Evolutionary conservation across 2,329 filamentous ascomycete species (phyloP).

Genomic region (Sphaerulina vaccinii): DNA sequence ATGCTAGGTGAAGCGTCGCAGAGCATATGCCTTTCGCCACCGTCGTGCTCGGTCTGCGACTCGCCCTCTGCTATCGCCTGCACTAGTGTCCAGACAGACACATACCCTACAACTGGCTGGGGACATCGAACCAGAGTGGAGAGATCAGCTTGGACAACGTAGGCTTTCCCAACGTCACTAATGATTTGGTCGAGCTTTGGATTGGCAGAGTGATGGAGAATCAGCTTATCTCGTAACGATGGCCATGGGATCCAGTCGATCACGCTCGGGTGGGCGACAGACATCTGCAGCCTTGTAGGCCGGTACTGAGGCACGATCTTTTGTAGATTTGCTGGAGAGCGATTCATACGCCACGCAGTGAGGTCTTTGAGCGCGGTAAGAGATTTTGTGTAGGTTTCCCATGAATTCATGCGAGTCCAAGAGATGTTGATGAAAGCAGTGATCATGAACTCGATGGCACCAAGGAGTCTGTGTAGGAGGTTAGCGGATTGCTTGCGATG

Average conservation of each 20-base stretch:
- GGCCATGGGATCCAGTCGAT: constrained; percentile 7
- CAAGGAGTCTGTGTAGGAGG: too few species aligned
- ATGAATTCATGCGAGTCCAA: too few species aligned
- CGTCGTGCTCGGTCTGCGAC: not conserved
- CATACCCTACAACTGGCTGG: not conserved
- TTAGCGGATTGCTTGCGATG: too few species aligned
- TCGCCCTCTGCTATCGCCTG: not conserved
- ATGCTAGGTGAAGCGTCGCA: not conserved
- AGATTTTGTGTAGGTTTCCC: too few species aligned
- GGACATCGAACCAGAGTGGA: not conserved
- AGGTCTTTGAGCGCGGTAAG: too few species aligned
- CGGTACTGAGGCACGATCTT: too few species aligned
- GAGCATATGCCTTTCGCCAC: not conserved
- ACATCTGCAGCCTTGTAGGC: too few species aligned
- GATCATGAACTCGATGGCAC: too few species aligned
- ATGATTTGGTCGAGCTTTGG: constrained; percentile 1
- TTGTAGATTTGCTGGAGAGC: too few species aligned
- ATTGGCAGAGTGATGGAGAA: not conserved
- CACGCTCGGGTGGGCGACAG: too few species aligned
- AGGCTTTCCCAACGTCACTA: not conserved
- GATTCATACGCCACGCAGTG: too few species aligned
- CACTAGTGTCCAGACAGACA: not conserved
- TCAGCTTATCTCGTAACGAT: not conserved
- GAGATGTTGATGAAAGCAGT: too few species aligned
- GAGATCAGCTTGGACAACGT: not conserved